phyloP scores from a whole-genome alignment of 176 grass and related monocot species.

The Bolboschoenus planiculmis region DNA sequence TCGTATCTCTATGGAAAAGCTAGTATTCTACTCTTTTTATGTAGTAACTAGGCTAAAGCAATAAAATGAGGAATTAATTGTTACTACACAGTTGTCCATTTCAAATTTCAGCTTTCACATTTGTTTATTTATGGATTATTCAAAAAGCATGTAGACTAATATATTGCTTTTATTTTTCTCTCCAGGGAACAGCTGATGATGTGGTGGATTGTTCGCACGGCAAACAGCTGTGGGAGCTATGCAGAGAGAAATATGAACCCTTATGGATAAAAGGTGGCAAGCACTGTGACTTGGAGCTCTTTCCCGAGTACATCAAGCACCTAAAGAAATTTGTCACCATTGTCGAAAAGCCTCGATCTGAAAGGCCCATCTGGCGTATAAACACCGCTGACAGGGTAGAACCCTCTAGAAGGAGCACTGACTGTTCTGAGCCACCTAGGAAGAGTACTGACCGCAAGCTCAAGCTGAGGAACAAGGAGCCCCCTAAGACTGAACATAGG shows the following conservation, averaged over 20 bases:
- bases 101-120: not conserved
- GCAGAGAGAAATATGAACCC: conserved; percentile 84
- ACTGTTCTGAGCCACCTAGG: conserved; percentile 43
- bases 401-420: conserved; percentile 53
- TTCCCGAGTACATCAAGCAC: conserved; percentile 75
- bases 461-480: conserved; percentile 43
- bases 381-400: conserved; percentile 41
- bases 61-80: not conserved
- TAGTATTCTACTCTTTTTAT: no score
- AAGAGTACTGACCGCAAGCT: conserved; percentile 58
- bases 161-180: not conserved
- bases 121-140: conserved; percentile 13
- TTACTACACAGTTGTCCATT: not conserved
- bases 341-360: conserved; percentile 57
- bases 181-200: conserved; percentile 83
- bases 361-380: conserved; percentile 53
- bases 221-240: conserved; percentile 76
- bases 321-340: conserved; percentile 64
- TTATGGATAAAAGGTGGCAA: conserved; percentile 86
- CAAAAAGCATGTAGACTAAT: not conserved
- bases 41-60: not conserved
- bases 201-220: conserved; percentile 89
- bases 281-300: conserved; percentile 86
- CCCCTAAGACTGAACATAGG: conserved; percentile 47
- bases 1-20: no score